phyloP scores from a whole-genome alignment of 2,329 filamentous ascomycete species.

The Stachybotrys echinatus region DNA sequence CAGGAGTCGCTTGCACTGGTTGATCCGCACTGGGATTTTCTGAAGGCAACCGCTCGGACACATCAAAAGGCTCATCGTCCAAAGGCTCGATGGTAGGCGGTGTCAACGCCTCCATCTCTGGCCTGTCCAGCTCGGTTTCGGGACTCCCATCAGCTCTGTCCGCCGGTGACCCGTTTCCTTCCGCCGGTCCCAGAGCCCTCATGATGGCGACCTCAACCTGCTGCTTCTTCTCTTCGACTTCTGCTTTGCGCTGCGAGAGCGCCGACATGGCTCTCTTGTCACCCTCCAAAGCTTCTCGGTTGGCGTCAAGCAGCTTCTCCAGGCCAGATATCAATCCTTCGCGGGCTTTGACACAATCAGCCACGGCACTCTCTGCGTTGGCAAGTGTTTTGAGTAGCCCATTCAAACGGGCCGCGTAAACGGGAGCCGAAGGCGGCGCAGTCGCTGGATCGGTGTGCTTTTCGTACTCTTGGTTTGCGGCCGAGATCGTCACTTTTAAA shows the following conservation, averaged over 20 bases:
- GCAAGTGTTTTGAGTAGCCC: conserved; percentile 86
- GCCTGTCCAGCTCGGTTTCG: conserved; percentile 59
- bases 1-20: conserved; percentile 7
- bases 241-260: conserved; percentile 59
- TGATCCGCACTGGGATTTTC: neutral
- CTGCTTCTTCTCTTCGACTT: conserved; percentile 76
- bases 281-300: conserved; percentile 61
- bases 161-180: conserved; percentile 42
- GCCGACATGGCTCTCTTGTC: conserved; percentile 65
- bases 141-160: conserved; percentile 40
- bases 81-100: conserved; percentile 59
- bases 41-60: neutral
- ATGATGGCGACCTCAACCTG: conserved; percentile 91
- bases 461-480: conserved; percentile 76
- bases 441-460: conserved; percentile 71
- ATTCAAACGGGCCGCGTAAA: conserved; percentile 85
- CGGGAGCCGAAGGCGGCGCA: conserved; percentile 72
- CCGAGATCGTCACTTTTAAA: conserved; percentile 60
- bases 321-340: conserved; percentile 71
- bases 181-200: conserved; percentile 65
- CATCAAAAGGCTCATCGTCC: conserved; percentile 10
- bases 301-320: conserved; percentile 74
- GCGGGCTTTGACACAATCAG: conserved; percentile 83
- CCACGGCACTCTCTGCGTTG: conserved; percentile 81
- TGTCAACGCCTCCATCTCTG: conserved; percentile 80